Conservation (phyloP, 2,329 filamentous ascomycete genomes). For the Scorias spongiosa region DNA sequence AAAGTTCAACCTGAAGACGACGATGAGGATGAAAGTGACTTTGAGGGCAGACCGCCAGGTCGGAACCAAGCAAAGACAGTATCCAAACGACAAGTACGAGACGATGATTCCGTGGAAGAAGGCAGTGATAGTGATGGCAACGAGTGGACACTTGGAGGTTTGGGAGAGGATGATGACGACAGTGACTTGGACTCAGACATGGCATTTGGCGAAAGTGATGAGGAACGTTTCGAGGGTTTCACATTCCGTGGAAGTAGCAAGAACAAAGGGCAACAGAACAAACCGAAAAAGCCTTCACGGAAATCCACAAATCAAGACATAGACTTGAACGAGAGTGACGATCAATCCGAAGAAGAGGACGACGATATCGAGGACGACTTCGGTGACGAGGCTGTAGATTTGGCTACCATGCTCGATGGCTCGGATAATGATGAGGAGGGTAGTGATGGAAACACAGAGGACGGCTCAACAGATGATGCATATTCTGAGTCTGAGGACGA, state of each 20-base stretch:
- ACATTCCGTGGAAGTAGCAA: conserved; percentile 47
- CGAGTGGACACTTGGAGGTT: conserved; percentile 62
- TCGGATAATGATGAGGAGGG: conserved; percentile 32
- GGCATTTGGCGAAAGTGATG: conserved; percentile 77
- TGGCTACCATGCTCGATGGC: conserved; percentile 45
- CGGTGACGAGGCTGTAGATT: conserved; percentile 47
- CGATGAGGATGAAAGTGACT: conserved; percentile 35
- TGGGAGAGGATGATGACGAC: conserved; percentile 49
- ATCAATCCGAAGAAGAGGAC: conserved; percentile 22
- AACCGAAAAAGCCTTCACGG: conserved; percentile 27
- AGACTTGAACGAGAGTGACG: conserved; percentile 34
- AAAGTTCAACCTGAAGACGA: conserved; percentile 33
- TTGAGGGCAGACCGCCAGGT: conserved; percentile 27
- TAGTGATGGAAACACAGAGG: conserved; percentile 12
- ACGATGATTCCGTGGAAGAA: conserved; percentile 43
- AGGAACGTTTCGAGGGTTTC: conserved; percentile 69
- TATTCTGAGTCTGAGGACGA: conserved; percentile 18
- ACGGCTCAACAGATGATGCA: conserved; percentile 17
- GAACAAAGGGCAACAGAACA: conserved; percentile 4
- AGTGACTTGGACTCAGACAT: conserved; percentile 60
- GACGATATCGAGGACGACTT: conserved; percentile 41
- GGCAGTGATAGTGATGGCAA: conserved; percentile 78
- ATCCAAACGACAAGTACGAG: conserved; percentile 10
- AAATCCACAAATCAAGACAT: conserved; percentile 27
- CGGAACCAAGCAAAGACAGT: conserved; percentile 18